A percentile compares a stretch with the other conserved stretches of the same genome.
These are phyloP conservation scores for Dalechampia spathulata DNA, from an alignment of 441 rosid species.

Conservation along the genomic window DNA sequence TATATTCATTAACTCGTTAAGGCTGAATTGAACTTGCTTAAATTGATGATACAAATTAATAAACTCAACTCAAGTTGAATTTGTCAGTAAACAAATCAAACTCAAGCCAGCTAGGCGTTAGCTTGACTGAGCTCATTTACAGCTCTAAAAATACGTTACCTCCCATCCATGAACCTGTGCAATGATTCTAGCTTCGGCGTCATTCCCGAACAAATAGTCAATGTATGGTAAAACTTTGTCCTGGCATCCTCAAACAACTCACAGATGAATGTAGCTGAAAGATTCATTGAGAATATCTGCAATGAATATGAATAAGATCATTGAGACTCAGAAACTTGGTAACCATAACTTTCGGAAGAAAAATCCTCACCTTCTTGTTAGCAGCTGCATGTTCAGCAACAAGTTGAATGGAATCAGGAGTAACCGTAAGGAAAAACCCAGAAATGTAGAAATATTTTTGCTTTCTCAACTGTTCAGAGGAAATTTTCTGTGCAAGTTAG, in stretches of 20 bases:
- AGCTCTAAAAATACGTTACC: too few species aligned
- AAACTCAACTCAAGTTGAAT: too few species aligned
- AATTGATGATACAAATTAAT: too few species aligned
- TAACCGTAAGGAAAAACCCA: slow-evolving; percentile 95
- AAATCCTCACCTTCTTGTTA: slow-evolving; percentile 85
- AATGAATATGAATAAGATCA: too few species aligned
- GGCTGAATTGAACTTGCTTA: too few species aligned
- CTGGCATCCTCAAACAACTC: slow-evolving; percentile 93
- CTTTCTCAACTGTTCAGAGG: slow-evolving; percentile 79
- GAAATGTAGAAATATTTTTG: slow-evolving; percentile 87
- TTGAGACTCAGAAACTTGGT: neutral
- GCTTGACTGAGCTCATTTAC: too few species aligned
- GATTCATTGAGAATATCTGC: slow-evolving; percentile 86
- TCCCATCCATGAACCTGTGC: slow-evolving; percentile 95
- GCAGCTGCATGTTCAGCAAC: slow-evolving; percentile 94
- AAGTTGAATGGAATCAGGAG: slow-evolving; percentile 82
- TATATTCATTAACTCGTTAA: too few species aligned
- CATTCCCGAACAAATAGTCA: slow-evolving; percentile 91
- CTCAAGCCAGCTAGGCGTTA: too few species aligned
- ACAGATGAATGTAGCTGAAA: slow-evolving; percentile 95
- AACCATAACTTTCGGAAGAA: too few species aligned
- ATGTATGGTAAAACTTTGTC: slow-evolving; percentile 76
- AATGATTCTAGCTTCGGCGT: slow-evolving; percentile 89
- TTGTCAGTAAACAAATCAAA: too few species aligned
- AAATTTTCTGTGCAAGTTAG: slow-evolving; percentile 5